phyloP scores from a whole-genome alignment of 1,139 yeast genomes.

The Arxiozyma telluris region DNA sequence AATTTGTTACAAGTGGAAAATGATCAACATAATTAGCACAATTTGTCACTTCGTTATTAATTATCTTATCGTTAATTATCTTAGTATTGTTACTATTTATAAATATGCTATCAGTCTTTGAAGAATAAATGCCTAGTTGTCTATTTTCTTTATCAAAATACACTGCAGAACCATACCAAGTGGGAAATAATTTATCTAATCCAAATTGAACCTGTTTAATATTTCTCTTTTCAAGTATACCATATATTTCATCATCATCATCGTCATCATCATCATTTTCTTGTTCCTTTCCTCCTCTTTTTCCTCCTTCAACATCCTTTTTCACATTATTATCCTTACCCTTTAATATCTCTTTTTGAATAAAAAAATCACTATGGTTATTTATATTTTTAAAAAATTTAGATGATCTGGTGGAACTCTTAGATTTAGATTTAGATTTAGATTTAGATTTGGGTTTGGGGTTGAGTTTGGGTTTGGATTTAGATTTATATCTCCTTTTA shows the following conservation, averaged over 20 bases:
- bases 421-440: background rate
- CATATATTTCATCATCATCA: conserved; percentile 34
- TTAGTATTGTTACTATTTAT: too few relatives aligned
- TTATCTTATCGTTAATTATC: too few relatives aligned
- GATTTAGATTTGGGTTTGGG: too few relatives aligned
- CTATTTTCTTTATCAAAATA: conserved; percentile 41
- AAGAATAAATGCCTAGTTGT: conserved; percentile 22
- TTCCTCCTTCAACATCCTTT: background rate
- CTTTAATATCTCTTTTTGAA: background rate
- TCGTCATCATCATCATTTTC: background rate
- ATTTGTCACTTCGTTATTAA: too few relatives aligned
- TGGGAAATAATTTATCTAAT: conserved; percentile 45
- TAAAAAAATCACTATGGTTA: too few relatives aligned
- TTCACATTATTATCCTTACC: background rate
- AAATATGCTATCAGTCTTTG: background rate
- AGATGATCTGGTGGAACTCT: background rate
- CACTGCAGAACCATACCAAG: conserved; percentile 85
- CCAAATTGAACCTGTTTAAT: conserved; percentile 61
- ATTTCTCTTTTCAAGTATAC: conserved; percentile 51
- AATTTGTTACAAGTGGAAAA: background rate
- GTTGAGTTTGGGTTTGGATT: too few relatives aligned
- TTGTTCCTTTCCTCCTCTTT: background rate
- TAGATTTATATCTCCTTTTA: background rate
- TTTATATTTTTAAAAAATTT: too few relatives aligned
- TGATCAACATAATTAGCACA: background rate